Conservation (phyloP, 768 basidiomycete species). For the Sporobolomyces roseus region DNA sequence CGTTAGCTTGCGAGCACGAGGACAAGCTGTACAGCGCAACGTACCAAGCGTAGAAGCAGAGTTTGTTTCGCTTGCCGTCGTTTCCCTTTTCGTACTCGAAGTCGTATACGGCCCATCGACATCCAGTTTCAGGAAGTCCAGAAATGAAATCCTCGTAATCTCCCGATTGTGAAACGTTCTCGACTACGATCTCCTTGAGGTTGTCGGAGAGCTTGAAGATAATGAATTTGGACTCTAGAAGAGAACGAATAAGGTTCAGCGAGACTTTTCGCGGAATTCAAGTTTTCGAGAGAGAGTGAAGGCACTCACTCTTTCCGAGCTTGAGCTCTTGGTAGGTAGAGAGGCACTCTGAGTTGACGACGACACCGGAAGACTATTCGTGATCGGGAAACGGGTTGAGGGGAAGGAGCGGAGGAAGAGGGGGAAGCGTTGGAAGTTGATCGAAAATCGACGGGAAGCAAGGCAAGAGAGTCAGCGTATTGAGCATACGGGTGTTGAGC, state of each 20-base stretch:
- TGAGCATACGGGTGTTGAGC: too few relatives aligned
- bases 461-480: too few relatives aligned
- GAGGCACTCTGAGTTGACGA: constrained; percentile 60
- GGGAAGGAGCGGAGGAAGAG: not conserved
- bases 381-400: too few relatives aligned
- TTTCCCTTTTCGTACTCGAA: constrained; percentile 72
- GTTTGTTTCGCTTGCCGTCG: constrained; percentile 76
- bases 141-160: constrained; percentile 69
- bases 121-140: constrained; percentile 68
- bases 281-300: not conserved
- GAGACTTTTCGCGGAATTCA: not conserved
- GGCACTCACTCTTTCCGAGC: constrained; percentile 58
- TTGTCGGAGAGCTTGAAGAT: constrained; percentile 61
- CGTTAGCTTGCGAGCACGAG: not conserved
- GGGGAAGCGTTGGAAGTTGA: not conserved
- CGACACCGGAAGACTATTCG: constrained; percentile 64
- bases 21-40: too few relatives aligned
- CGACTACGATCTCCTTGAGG: constrained; percentile 70
- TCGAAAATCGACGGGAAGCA: too few relatives aligned
- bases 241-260: not conserved
- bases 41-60: constrained; percentile 81
- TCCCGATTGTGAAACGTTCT: constrained; percentile 57
- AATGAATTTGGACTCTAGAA: constrained; percentile 69
- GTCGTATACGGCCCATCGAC: constrained; percentile 85
- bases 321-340: constrained; percentile 65